These are phyloP conservation scores for Oryza brachyantha DNA, from an alignment of 176 grass and related monocot genomes.

Conservation along the genomic window DNA sequence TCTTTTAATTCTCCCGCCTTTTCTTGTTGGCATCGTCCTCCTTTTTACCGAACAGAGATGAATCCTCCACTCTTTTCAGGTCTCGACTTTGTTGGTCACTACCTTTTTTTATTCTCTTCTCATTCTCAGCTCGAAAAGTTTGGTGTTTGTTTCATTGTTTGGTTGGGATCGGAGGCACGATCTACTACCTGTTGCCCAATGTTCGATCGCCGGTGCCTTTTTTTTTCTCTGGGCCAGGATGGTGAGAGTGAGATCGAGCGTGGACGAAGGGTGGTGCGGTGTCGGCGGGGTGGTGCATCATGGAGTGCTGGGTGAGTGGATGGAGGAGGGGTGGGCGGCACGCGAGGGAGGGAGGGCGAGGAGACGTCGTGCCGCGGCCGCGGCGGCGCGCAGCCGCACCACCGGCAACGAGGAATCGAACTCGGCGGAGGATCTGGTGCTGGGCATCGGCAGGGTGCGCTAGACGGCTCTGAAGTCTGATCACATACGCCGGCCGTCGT, in stretches of 20 bases:
- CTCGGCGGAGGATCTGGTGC: no score
- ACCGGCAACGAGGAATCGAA: not conserved
- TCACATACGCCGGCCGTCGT: no score
- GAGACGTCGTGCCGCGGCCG: not conserved
- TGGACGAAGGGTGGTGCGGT: not conserved
- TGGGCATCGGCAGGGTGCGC: no score
- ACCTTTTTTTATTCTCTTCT: no score
- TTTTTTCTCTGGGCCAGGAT: not conserved
- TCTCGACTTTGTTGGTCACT: not conserved
- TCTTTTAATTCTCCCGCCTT: slow-evolving; percentile 6
- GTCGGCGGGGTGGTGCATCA: no score
- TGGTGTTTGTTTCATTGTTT: not conserved
- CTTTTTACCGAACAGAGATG: slow-evolving; percentile 1
- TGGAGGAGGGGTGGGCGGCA: no score
- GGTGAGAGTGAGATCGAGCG: not conserved
- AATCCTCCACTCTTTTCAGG: not conserved
- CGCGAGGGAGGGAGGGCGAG: not conserved
- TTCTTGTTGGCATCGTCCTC: not conserved
- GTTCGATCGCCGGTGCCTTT: not conserved
- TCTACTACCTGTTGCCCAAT: not conserved
- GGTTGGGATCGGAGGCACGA: not conserved
- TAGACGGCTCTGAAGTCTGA: no score
- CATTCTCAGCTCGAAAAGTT: not conserved
- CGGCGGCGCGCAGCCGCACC: not conserved
- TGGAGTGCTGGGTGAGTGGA: not conserved